A percentile compares a stretch with the other conserved stretches of the same genome.
These are phyloP conservation scores for Gastrodia elata DNA, from an alignment of 106 monocot species.

Conservation along the genomic window DNA sequence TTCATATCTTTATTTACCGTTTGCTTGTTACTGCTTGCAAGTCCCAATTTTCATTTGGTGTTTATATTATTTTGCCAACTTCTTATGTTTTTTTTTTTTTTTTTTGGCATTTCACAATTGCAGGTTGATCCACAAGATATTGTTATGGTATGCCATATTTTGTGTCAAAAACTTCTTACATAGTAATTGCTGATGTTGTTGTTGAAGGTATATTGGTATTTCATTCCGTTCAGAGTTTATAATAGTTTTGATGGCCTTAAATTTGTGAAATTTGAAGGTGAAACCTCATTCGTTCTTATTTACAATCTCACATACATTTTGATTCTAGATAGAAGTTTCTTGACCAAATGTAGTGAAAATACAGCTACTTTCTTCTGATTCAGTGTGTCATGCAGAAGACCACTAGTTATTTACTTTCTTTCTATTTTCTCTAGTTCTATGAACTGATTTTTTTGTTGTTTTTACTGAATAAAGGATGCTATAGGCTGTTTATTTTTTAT, in stretches of 20 bases:
- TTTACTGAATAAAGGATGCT: not conserved
- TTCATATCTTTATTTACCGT: not conserved
- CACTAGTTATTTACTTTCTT: not conserved
- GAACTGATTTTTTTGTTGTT: not conserved
- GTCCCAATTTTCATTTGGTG: not conserved
- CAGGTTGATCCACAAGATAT: slow-evolving; percentile 99
- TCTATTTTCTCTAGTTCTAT: not conserved
- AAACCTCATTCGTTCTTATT: not conserved
- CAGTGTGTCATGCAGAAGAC: not conserved
- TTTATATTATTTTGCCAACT: not conserved
- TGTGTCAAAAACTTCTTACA: not conserved
- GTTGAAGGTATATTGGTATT: not conserved
- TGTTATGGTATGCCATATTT: slow-evolving; percentile 68
- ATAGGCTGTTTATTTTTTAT: not conserved
- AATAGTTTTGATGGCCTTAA: not conserved
- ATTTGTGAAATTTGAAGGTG: not conserved
- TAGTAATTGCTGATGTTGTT: not conserved
- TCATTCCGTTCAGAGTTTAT: not conserved
- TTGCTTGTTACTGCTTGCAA: not conserved
- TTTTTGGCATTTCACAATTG: slow-evolving; percentile 16
- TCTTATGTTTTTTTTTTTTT: slow-evolving; percentile 2
- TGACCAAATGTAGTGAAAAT: slow-evolving; percentile 5
- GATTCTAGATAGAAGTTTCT: slow-evolving; percentile 5
- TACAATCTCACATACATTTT: not conserved
- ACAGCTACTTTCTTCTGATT: not conserved